phyloP scores from a whole-genome alignment of 768 basidiomycete species.

The Leccinum uliginosum region DNA sequence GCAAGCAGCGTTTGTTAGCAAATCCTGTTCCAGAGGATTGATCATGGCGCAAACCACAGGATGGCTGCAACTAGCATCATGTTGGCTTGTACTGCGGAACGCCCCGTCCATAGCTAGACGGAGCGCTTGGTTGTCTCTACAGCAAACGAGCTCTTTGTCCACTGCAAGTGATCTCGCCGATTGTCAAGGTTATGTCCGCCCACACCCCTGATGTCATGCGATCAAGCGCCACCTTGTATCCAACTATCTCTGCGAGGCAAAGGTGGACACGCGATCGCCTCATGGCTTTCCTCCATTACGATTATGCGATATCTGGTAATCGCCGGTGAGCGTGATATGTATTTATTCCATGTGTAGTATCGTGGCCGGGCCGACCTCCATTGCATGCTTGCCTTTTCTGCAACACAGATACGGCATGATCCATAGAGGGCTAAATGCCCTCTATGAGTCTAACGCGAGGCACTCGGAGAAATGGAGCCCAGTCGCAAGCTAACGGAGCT shows the following conservation, averaged over 20 bases:
- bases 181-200: slow-evolving; percentile 20
- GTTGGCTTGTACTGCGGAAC: slow-evolving; percentile 1
- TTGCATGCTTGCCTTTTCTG: slow-evolving; percentile 7
- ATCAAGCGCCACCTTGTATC: slow-evolving; percentile 15
- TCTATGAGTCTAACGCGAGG: neutral
- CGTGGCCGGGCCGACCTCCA: slow-evolving; percentile 13
- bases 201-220: slow-evolving; percentile 16
- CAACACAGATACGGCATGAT: slow-evolving; percentile 6
- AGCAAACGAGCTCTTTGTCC: slow-evolving; percentile 11
- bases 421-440: neutral
- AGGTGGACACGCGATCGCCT: slow-evolving; percentile 26
- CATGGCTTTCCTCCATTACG: slow-evolving; percentile 13
- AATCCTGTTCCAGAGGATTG: neutral
- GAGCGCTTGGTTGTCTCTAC: neutral
- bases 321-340: slow-evolving; percentile 10
- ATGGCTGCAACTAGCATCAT: slow-evolving; percentile 8
- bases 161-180: slow-evolving; percentile 10
- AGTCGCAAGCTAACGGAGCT: slow-evolving; percentile 2
- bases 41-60: slow-evolving; percentile 14
- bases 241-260: neutral
- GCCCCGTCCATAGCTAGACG: neutral
- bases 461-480: neutral
- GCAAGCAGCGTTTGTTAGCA: slow-evolving; percentile 1
- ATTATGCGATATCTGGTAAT: slow-evolving; percentile 13
- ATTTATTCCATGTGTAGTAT: neutral